Conservation (phyloP, 2,329 filamentous ascomycete genomes). For the Podosphaera fusca region DNA sequence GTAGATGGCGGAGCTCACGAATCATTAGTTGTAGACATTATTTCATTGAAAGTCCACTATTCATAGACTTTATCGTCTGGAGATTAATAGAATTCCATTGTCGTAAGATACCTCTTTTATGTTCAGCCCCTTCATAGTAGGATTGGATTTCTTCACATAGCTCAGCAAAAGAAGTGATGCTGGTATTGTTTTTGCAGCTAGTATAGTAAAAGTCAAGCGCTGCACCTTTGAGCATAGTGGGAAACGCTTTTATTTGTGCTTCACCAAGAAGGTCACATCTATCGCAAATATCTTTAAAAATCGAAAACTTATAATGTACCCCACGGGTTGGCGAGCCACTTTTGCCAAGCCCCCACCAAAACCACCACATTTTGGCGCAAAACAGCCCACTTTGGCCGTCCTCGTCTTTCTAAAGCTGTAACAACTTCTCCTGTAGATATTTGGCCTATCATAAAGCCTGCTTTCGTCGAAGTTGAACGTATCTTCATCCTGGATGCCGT, state of each 20-base stretch:
- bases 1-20: background rate
- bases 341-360: too few relatives aligned
- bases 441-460: background rate
- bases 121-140: background rate
- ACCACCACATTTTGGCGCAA: too few relatives aligned
- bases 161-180: background rate
- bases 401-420: background rate
- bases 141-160: background rate
- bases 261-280: background rate
- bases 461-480: background rate
- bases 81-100: background rate
- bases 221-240: background rate
- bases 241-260: background rate
- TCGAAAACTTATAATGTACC: background rate
- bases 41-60: background rate
- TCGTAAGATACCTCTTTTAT: slow-evolving; percentile 1
- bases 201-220: background rate
- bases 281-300: background rate
- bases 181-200: background rate
- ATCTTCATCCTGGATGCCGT: too few relatives aligned
- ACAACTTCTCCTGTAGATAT: background rate
- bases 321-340: too few relatives aligned
- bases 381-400: too few relatives aligned
- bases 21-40: background rate
- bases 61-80: background rate